phyloP scores from a whole-genome alignment of 2,329 filamentous ascomycete genomes.

The Paecilomyces niveus region DNA sequence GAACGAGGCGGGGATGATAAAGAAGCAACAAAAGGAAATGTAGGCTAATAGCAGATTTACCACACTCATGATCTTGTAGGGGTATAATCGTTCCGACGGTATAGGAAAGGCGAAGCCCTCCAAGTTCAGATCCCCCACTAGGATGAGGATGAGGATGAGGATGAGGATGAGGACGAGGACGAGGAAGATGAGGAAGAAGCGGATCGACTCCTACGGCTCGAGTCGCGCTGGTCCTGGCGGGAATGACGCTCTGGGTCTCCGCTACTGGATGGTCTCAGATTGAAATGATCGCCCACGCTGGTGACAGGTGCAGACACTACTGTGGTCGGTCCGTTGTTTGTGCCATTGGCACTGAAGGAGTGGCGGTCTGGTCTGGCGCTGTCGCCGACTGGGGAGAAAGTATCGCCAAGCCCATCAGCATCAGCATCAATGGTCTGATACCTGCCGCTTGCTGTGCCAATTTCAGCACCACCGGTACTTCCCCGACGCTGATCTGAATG shows the following conservation, averaged over 20 bases:
- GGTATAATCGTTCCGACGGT: background rate
- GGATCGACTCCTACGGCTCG: background rate
- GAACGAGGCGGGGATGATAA: background rate
- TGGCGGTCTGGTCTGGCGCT: conserved; percentile 9
- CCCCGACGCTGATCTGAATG: conserved; percentile 11
- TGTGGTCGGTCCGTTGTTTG: conserved; percentile 15
- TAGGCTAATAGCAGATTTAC: background rate
- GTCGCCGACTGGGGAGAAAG: background rate
- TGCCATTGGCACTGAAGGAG: conserved; percentile 27
- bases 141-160: background rate
- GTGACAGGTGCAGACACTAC: conserved; percentile 23
- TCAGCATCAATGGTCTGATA: conserved; percentile 20
- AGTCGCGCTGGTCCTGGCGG: background rate
- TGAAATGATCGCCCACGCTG: conserved; percentile 17
- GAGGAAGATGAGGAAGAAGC: background rate
- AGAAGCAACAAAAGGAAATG: background rate
- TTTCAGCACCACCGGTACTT: conserved; percentile 1
- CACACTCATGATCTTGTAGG: background rate
- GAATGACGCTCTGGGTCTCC: background rate
- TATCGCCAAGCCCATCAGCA: conserved; percentile 10
- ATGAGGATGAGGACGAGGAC: background rate
- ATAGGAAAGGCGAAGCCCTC: conserved; percentile 17
- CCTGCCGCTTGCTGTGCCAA: conserved; percentile 9
- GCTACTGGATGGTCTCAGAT: background rate
- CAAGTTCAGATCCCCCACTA: conserved; percentile 13